These are phyloP conservation scores for Cucumis hystrix DNA, from an alignment of 306 rosid species.

Conservation along the genomic window DNA sequence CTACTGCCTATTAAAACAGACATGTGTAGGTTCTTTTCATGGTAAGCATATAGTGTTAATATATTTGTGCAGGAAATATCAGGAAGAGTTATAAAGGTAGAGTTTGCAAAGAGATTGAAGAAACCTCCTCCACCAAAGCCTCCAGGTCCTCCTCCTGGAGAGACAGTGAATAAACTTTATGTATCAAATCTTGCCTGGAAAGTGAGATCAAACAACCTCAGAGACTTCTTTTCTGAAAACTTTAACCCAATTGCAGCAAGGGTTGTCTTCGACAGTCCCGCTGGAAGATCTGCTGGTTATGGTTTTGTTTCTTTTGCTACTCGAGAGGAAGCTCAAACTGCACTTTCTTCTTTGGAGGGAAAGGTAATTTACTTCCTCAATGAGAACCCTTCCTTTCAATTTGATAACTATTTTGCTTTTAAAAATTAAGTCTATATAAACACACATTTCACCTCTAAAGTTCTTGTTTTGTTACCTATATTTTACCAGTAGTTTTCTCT, in stretches of 20 bases:
- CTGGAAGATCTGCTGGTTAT: constrained; percentile 62
- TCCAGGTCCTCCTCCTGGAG: constrained; percentile 27
- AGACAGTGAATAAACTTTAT: constrained; percentile 50
- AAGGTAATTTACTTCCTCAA: constrained; percentile 28
- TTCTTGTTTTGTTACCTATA: too few relatives aligned
- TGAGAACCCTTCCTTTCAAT: too few relatives aligned
- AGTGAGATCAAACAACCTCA: constrained; percentile 62
- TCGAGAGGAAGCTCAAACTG: constrained; percentile 69
- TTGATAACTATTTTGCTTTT: too few relatives aligned
- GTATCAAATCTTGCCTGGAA: constrained; percentile 76
- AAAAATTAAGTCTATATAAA: too few relatives aligned
- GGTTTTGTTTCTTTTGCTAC: constrained; percentile 74
- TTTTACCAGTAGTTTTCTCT: too few relatives aligned
- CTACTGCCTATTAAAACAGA: neutral
- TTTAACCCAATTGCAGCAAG: constrained; percentile 73
- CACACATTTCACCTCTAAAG: too few relatives aligned
- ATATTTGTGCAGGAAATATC: constrained; percentile 41
- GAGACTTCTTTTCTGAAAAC: constrained; percentile 46
- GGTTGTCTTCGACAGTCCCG: constrained; percentile 59
- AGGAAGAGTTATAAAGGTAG: constrained; percentile 54
- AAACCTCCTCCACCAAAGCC: constrained; percentile 54
- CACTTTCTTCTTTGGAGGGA: constrained; percentile 62
- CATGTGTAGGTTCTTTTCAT: neutral
- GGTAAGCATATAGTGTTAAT: neutral
- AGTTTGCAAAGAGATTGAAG: constrained; percentile 56